Percentiles rank a stretch among this genome's conserved stretches.
These are phyloP conservation scores for Linum usitatissimum DNA, from an alignment of 345 rosid species.

Conservation along the genomic window DNA sequence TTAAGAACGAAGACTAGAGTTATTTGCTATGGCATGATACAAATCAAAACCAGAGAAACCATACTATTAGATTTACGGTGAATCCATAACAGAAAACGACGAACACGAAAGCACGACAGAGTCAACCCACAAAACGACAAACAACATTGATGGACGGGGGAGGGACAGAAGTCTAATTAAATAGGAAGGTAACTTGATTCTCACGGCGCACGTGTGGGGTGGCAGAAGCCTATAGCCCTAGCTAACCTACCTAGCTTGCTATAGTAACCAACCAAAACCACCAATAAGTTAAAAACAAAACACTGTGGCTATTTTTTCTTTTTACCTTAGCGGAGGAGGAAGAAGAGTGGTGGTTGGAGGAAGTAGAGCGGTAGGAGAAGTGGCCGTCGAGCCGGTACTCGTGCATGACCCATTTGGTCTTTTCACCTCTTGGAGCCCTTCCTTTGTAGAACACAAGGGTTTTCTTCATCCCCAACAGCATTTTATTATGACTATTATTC, in stretches of 20 bases:
- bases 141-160: not conserved
- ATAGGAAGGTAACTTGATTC: not conserved
- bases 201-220: conserved; percentile 12
- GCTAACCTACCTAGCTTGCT: not conserved
- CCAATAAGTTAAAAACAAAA: not conserved
- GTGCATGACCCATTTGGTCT: conserved; percentile 96
- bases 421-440: conserved; percentile 82
- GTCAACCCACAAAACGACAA: conserved; percentile 45
- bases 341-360: conserved; percentile 33
- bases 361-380: conserved; percentile 47
- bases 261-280: not conserved
- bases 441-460: conserved; percentile 80
- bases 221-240: too few relatives aligned
- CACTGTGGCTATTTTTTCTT: too few relatives aligned
- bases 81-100: too few relatives aligned
- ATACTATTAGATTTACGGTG: too few relatives aligned
- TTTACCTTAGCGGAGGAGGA: conserved; percentile 51
- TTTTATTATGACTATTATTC: not conserved
- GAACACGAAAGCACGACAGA: not conserved
- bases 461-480: conserved; percentile 80
- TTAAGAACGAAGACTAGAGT: not conserved
- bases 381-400: conserved; percentile 82
- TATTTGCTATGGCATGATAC: not conserved
- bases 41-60: not conserved
- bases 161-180: not conserved